Evolutionary conservation across 2,329 filamentous ascomycete genomes (phyloP), one percentile per base, ranked within the genome.

Genomic region (Orbilia brochopaga): DNA sequence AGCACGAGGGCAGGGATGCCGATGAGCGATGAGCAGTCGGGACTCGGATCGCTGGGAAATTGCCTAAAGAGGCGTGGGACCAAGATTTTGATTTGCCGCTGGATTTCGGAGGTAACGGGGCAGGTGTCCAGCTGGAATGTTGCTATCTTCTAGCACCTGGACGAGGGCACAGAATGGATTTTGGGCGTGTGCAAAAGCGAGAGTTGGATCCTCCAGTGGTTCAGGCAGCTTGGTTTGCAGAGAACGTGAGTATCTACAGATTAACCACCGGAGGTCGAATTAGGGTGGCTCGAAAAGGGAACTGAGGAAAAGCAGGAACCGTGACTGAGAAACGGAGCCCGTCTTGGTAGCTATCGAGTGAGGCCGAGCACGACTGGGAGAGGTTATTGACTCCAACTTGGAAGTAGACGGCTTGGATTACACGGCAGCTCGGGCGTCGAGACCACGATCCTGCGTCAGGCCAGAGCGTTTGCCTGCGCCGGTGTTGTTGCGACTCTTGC

Each of bases 241-340:
- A 42, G 50, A 61, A 61, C 23, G 51, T 63, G 13, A 40, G 59
- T 54, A 62, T 64, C 59, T 72, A 72, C 37, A 56, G 60, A 30
- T 60, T 60, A 72, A 64, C 59, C 59, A 65, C 67, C 69, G 58
- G 70, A 75, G 74, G 75, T 69, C 62, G 75, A 74, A 56, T 65
- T 74, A 76, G 73, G 67, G 74, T 61, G 73, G 57, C 42, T 66
- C 61, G 57, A 63, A 66, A 57, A 75, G 69, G 55, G 69, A 73
- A 64, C 66, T 69, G 58, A 73, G 54, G 60, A 63, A 74, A 74
- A 74, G 67, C 32, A 65, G 61, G 30, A 72, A 72, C 35, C 72
- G 74, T 69, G 74, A 73, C 72, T 74, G 63, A 67, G 60, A 69
- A 69, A 73, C 44, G 40, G 51, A 73, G 67, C 63, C 69, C 69